A percentile compares a stretch with the other conserved stretches of the same genome.
Evolutionary conservation across 1,284 basidiomycete species (phyloP).

Genomic region (Papiliotrema flavescens): DNA sequence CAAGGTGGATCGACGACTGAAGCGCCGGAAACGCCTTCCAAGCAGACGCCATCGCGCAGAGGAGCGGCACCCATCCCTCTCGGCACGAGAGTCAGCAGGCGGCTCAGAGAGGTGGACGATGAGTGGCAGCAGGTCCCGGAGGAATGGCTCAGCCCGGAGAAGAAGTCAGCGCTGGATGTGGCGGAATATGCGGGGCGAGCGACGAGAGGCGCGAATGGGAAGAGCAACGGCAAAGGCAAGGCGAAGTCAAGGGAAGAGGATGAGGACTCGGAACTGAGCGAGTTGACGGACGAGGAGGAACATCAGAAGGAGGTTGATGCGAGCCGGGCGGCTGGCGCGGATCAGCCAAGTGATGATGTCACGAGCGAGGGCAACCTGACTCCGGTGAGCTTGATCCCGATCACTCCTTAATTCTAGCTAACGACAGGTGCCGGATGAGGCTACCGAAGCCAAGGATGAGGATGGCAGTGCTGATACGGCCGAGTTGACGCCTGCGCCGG

Average conservation of each 20-base stretch:
- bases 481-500: slow-evolving; percentile 4
- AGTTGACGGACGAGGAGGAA: slow-evolving; percentile 44
- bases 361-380: neutral
- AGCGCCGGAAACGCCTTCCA: neutral
- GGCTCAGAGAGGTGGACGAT: slow-evolving; percentile 33
- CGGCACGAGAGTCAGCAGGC: slow-evolving; percentile 36
- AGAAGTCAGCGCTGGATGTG: neutral
- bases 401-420: neutral
- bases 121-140: slow-evolving; percentile 49
- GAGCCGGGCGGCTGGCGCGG: neutral
- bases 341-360: neutral
- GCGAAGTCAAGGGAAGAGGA: slow-evolving; percentile 17
- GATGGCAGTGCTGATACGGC: neutral
- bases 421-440: neutral
- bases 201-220: neutral
- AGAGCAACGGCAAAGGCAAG: slow-evolving; percentile 10
- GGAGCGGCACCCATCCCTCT: slow-evolving; percentile 18
- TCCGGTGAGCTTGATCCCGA: neutral
- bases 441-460: slow-evolving; percentile 1
- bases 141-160: slow-evolving; percentile 36
- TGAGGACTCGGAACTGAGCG: slow-evolving; percentile 44
- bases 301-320: slow-evolving; percentile 19
- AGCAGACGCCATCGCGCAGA: slow-evolving; percentile 6
- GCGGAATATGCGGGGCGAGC: too few species aligned
- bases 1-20: neutral